Evolutionary conservation across 169 alveolate genomes (phyloP), one percentile per base, ranked within the genome.

Genomic region (Cyclospora cayetanensis): DNA sequence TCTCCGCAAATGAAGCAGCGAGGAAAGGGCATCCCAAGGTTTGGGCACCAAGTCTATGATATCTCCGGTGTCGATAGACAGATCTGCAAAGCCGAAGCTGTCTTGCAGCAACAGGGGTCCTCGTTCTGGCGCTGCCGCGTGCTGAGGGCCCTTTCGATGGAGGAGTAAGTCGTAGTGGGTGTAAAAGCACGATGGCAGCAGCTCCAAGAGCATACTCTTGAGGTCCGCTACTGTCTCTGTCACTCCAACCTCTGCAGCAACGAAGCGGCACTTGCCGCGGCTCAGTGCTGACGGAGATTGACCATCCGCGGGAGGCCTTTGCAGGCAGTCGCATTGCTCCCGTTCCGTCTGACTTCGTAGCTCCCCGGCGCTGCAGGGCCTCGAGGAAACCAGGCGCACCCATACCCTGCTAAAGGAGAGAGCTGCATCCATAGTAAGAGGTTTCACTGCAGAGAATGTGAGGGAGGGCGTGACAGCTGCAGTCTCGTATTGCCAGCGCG

Each of bases 101-200:
- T 82, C 90, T 20, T 52, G 70, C 41, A 82, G 46, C 37, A 46
- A 37, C 70, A 55, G 31, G n/a, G 27, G 70, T 29, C 70, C 70
- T 31, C 31, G 0, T 1, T 15, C 34, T n/a, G 72, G 31, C 35
- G 35, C 72, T 31, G 15, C 37, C 4, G 42, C 34, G 31, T 9
- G 72, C n/a, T n/a, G 34, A 12, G 34, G 25, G 25, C 34, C 31
- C 70, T 31, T 60, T 31, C 11, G 1, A 9, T 9, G 35, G 20
- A 79, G 27, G 5, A 31, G 50, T 15, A 79, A 15, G 50, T 35
- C 35, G 60, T 82, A 82, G 35, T 82, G 52, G 31, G 90, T 82
- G 42, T 27, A 42, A 25, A 82, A 82, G 41, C 90, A 52, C 18
- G 90, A 82, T 1, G 90, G 90, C 74, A 82, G 46, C 52, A 82